A percentile compares a stretch with the other conserved stretches of the same genome.
phyloP scores from a whole-genome alignment of 2,329 filamentous ascomycete genomes.

The Hypoxylon sp. region DNA sequence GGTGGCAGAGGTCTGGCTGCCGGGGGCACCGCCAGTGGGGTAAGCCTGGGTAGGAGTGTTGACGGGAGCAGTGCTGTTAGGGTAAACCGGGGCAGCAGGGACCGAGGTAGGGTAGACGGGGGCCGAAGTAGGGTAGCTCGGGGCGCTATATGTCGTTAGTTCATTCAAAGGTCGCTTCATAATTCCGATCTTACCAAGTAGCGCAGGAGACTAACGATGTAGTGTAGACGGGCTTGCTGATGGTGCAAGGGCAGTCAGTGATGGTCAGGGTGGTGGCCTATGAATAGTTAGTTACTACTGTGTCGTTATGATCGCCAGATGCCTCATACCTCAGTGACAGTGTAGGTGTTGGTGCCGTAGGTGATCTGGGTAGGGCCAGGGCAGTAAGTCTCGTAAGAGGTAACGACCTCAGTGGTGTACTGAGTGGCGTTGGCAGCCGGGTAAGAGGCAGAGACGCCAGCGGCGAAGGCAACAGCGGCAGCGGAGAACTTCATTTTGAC shows the following conservation, averaged over 20 bases:
- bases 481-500: slow-evolving; percentile 76
- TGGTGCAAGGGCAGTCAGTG: slow-evolving; percentile 79
- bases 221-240: slow-evolving; percentile 71
- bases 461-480: slow-evolving; percentile 67
- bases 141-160: slow-evolving; percentile 52
- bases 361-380: slow-evolving; percentile 75
- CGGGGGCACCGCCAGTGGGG: slow-evolving; percentile 54
- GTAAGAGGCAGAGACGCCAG: slow-evolving; percentile 57
- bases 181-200: slow-evolving; percentile 50
- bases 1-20: slow-evolving; percentile 52
- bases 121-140: slow-evolving; percentile 21
- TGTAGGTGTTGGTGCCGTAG: slow-evolving; percentile 77
- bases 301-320: not conserved
- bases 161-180: slow-evolving; percentile 6
- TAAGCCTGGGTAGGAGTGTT: slow-evolving; percentile 49
- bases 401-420: slow-evolving; percentile 78
- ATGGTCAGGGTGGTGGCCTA: slow-evolving; percentile 78
- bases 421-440: slow-evolving; percentile 61
- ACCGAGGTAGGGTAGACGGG: slow-evolving; percentile 26
- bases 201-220: slow-evolving; percentile 63
- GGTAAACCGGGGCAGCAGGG: slow-evolving; percentile 53
- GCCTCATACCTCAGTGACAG: slow-evolving; percentile 71
- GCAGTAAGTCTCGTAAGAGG: slow-evolving; percentile 80
- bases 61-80: slow-evolving; percentile 58
- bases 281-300: slow-evolving; percentile 51